These are phyloP conservation scores for Tolypocladium paradoxum DNA, from an alignment of 2,329 filamentous ascomycete species.

Conservation along the genomic window DNA sequence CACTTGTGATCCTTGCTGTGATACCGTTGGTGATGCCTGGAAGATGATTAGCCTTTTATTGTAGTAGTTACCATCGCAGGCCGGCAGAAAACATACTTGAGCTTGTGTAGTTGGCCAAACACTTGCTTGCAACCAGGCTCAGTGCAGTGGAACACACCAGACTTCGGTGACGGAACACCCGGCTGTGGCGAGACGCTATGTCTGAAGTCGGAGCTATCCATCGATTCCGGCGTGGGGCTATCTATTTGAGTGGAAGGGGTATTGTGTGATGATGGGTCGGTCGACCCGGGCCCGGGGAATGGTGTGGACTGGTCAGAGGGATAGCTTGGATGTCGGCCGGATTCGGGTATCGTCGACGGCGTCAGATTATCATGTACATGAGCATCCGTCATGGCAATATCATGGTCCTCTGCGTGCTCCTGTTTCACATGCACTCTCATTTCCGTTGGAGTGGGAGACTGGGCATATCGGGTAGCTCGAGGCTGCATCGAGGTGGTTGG, in stretches of 20 bases:
- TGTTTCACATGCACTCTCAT: not conserved
- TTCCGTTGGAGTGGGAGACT: constrained; percentile 16
- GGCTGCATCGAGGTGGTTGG: constrained; percentile 7
- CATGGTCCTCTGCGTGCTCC: constrained; percentile 10
- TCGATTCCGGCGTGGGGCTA: constrained; percentile 29
- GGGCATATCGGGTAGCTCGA: constrained; percentile 13
- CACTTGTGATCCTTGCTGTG: constrained; percentile 51
- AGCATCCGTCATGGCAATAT: constrained; percentile 13
- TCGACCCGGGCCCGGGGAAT: constrained; percentile 25
- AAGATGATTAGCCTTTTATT: not conserved
- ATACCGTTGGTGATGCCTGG: constrained; percentile 49
- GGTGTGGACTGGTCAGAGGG: constrained; percentile 33
- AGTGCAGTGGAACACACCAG: constrained; percentile 21
- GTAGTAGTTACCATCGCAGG: no score
- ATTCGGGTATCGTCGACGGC: constrained; percentile 10
- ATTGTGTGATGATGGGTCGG: constrained; percentile 29
- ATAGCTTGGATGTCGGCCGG: constrained; percentile 19
- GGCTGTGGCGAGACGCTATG: constrained; percentile 25
- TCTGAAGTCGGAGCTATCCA: constrained; percentile 23
- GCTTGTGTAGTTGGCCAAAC: constrained; percentile 49
- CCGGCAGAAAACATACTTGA: constrained; percentile 32
- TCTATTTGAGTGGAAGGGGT: constrained; percentile 37
- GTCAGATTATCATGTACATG: constrained; percentile 14
- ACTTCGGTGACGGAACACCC: constrained; percentile 16
- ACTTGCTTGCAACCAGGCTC: constrained; percentile 26